Evolutionary conservation across 1,284 basidiomycete species (phyloP), one percentile per base, ranked within the genome.

Genomic region (Melampsora americana): DNA sequence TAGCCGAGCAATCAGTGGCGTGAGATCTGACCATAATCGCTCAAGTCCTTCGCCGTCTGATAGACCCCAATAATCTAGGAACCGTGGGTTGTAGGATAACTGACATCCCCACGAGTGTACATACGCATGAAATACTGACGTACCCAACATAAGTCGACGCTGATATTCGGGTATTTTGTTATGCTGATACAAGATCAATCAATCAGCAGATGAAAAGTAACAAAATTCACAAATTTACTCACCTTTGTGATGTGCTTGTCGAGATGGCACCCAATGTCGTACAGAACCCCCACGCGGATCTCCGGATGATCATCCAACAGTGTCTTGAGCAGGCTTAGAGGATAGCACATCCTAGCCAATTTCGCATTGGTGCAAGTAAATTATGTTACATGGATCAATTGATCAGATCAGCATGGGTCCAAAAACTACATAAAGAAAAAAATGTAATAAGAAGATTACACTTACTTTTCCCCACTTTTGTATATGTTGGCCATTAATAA

Each of bases 81-180:
- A 69, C 11, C 66, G 5, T 1, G 73, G 73, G 46, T 76, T 66
- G 26, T 61, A 76, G 11, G 28, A n/a, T 0, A 70, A 20, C 26
- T 76, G 67, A 20, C 46, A 76, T 2, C 26, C 9, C 73, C 73
- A 76, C 9, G 69, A 26, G 50, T 75, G 67, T 7, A 75, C 72
- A 75, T 64, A 75, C 5, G 72, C 72, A 75, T 75, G 72, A 32
- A 75, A 75, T 7, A 74, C 42, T 1, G 46, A 75, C 3, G 67
- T 75, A 1, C 48, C 68, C 23, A 61, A 69, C 0, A 12, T 6
- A 5, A 77, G n/a, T 2, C 18, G 69, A 16, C 39, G 7, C 18
- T 61, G 9, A 5, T 48, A 28, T 20, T 5, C 32, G 2, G 53
- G 56, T 9, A 71, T 18, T 0, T 39, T 16, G 20, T 71, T 9